Base-by-base conservation (phyloP, 2,329 filamentous ascomycete genomes). In the Fusarium liriodendri region DNA sequence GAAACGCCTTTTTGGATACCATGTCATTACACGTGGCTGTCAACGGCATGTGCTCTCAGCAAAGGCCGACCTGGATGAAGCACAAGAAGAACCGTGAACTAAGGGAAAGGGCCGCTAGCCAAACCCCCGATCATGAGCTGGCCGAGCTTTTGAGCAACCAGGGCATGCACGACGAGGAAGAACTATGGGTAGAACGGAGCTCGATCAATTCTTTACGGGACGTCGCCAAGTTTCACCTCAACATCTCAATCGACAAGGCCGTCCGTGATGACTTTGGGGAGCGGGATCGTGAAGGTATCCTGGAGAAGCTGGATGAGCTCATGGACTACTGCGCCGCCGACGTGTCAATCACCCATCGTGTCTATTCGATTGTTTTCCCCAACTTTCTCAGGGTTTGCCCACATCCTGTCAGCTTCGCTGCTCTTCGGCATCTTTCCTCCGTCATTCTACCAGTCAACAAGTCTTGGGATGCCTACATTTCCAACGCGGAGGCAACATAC, bases 11-110 rank as follows among this genome's bases (percentile, higher is more conserved):
- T 80, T 84, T 99, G 61, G 97, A 99, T 81, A 99, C 97, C 33
- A 99, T 99, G 97, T 98, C 96, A 2, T 86, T 99, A 22, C 97
- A 99, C 81, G 96, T 98, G 9, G 97, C 97, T 3, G 96, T 98
- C 27, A 99, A 99, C 80, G 97, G 97, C 71, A 99, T 99, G 97
- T 99, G 97, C 83, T 98, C 97, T 25, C 92, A 94, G 74, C 97
- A 99, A 82, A 90, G 97, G 59, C 97, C 97, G 10, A 98, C 94
- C 0, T 99, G 97, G 97, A 95, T 98, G 92, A 97, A 94, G 82
- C 94, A 98, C 82, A 94, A 95, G 80, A 99, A 99, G 84, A 95
- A 93, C 74, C 89, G 93, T 67, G 96, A 98, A 79, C 79, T 96
- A 54, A 88, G 94, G 59, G 95, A 98, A 71, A 93, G 92, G 78